Evolutionary conservation across 2,329 filamentous ascomycete species (phyloP), one percentile per base, ranked within the genome.

Genomic region (Fusarium verrucosum): DNA sequence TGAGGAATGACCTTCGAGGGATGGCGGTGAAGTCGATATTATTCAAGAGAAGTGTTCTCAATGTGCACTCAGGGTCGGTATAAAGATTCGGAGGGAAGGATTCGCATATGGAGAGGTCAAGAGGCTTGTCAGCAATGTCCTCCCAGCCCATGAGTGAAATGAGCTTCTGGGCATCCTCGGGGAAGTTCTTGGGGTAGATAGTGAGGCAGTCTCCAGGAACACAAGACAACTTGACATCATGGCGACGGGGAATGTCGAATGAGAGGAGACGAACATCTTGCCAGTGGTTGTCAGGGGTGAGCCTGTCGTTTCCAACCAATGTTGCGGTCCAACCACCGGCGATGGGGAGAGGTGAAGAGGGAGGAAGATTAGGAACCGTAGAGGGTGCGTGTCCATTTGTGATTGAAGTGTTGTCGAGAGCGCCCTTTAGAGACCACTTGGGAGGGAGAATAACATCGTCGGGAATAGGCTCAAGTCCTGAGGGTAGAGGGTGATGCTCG

Each of bases 11-110:
- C 35, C 95, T 89, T 4, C 91, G 89, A 0, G 95, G 95, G 42
- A 98, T 94, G 4, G 92, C 89, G 56, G 90, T 93, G 66, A 99
- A 90, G 76, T 99, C 95, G 17, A 98, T 83, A 69, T 94, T 91
- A 73, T 96, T 88, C 4, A 87, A 89, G 7, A 99, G 81, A 1
- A 99, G 84, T 37, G 86, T 82, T 25, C 94, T 87, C 2, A 98
- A 77, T 0, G 93, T 96, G 68, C 73, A 78, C 62, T 72, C 72
- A 55, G 77, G 59, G 5, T 82, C 70, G 60, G 79, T 70, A 71
- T 76, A 73, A 58, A 82, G 67, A 45, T 70, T 70, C 7, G 66
- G 57, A 4, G 75, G 70, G 67, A 75, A 80, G 61, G 50, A 78
- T 7, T 60, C 47, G 51, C 74, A 74, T 16, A 53, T 8, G 2